A percentile compares a stretch with the other conserved stretches of the same genome.
These are phyloP conservation scores for Pythium brachiatum DNA, from an alignment of 352 stramenopile species.

Conservation along the genomic window DNA sequence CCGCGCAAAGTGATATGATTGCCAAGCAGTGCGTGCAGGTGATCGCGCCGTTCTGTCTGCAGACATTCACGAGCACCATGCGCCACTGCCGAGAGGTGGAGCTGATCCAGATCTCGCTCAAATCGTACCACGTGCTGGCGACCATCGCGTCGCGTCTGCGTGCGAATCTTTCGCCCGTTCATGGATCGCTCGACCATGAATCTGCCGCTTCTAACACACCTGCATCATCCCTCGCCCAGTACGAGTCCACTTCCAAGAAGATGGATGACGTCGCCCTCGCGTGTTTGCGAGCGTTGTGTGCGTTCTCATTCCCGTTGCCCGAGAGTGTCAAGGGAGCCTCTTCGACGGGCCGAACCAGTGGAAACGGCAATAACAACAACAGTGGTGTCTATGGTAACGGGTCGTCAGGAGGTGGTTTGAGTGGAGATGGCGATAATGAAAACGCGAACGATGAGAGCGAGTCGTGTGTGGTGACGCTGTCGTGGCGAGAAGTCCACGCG, in stretches of 20 bases:
- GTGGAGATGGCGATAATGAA: constrained; percentile 35
- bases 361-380: constrained; percentile 34
- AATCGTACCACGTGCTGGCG: constrained; percentile 80
- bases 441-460: constrained; percentile 49
- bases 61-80: constrained; percentile 77
- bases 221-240: constrained; percentile 6
- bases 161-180: constrained; percentile 35
- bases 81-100: constrained; percentile 79
- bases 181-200: background rate
- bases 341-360: background rate
- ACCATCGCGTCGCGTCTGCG: constrained; percentile 71
- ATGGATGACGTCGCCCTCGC: constrained; percentile 78
- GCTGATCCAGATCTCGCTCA: constrained; percentile 77
- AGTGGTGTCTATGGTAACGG: constrained; percentile 9
- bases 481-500: constrained; percentile 83
- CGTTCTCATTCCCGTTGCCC: constrained; percentile 76
- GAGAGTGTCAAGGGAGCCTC: constrained; percentile 42
- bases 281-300: constrained; percentile 67
- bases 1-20: constrained; percentile 45
- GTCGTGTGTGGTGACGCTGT: constrained; percentile 61
- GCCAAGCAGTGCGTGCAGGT: constrained; percentile 59
- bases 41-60: constrained; percentile 64
- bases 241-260: constrained; percentile 40
- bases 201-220: background rate
- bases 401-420: background rate